Evolutionary conservation across 2,329 filamentous ascomycete genomes (phyloP).

Genomic region (Talaromyces albobiverticillius): DNA sequence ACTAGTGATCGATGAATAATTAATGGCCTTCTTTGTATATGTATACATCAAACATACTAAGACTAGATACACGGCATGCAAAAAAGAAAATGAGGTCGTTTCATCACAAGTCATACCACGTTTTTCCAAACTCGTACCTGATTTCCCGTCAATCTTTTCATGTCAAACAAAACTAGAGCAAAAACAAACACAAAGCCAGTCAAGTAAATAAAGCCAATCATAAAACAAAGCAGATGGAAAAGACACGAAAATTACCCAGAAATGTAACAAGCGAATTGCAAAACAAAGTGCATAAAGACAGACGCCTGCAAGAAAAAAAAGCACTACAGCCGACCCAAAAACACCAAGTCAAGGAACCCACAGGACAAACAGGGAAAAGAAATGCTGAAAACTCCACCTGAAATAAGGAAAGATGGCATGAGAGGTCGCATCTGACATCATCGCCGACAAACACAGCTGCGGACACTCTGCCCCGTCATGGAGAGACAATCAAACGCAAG

Average conservation of each 20-base stretch:
- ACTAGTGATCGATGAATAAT: not conserved
- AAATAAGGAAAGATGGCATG: not conserved
- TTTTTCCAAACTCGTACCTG: not conserved
- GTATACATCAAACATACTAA: not conserved
- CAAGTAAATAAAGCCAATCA: not conserved
- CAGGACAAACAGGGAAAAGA: not conserved
- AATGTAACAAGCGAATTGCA: not conserved
- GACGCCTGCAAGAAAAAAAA: not conserved
- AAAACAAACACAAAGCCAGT: constrained; percentile 2
- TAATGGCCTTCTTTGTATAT: not conserved
- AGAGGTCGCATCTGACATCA: not conserved
- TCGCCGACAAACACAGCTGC: not conserved
- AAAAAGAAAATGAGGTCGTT: constrained; percentile 1
- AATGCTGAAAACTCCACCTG: not conserved
- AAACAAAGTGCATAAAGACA: not conserved
- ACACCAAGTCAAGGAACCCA: not conserved
- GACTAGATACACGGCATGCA: constrained; percentile 9
- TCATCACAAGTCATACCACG: not conserved
- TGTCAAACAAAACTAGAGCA: constrained; percentile 1
- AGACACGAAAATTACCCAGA: not conserved
- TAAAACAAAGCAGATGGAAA: not conserved
- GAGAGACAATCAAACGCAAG: constrained; percentile 4
- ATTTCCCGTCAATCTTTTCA: constrained; percentile 4
- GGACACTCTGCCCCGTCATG: not conserved
- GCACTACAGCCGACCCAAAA: not conserved